Base-by-base conservation (phyloP, 164 flowering plant genomes). In the Magnolia officinalis region DNA sequence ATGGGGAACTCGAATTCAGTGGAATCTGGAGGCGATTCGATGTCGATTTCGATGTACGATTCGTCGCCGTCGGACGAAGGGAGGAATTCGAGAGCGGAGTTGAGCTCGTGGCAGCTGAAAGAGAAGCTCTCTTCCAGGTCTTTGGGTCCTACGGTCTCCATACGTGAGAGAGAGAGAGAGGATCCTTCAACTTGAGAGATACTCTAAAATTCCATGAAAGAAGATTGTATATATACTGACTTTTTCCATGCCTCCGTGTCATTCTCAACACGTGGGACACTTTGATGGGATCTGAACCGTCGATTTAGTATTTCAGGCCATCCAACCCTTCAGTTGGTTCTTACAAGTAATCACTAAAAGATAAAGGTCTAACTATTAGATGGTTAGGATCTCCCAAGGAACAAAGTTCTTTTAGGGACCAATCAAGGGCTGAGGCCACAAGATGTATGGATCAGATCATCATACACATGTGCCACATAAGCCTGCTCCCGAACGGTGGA, bases 11-110 rank as follows among this genome's bases (percentile, higher is more conserved):
- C 73, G 59, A 77, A 65, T 7, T 72, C 80, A 4, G 49, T 64
- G 5, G 76, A 21, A 0, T 70, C 72, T 18, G 3, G 73, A 24
- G 50, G n/a, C 50, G 74, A 65, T 4, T 72, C 74, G 49, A 70
- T 74, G 68, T 68, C 78, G 61, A 85, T 85, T 68, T 85, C 87
- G n/a, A 85, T 79, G 82, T 63, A 85, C 0, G 83, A 78, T 6
- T 82, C 86, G 7, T 78, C 76, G 5, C 50, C 77, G 21, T 20
- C 37, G 21, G 19, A 18, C 7, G 4, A 31, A 10, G 67, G 55
- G 67, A 72, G 31, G 50, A 58, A 19, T 2, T n/a, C 13, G 45
- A 65, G 21, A 19, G 67, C 37, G 75, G 72, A 75, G 23, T 70
- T 20, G 69, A 68, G 73, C 49, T 80, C 74, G 50, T 50, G 66